Evolutionary conservation across 495 filamentous ascomycete genomes (phyloP).

Genomic region (Podospora australis): DNA sequence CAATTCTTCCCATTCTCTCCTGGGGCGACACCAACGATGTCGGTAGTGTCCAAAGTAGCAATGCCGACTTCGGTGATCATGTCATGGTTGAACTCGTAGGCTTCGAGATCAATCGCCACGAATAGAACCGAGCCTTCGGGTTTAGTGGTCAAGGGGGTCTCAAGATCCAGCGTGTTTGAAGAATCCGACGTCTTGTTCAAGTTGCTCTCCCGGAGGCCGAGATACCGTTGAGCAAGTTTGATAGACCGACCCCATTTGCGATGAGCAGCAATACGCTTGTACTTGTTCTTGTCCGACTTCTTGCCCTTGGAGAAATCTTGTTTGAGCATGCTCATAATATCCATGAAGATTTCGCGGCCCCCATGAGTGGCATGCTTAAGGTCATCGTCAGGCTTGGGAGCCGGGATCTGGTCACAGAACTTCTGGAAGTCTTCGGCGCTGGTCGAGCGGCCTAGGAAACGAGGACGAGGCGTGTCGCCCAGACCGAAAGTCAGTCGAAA

Average conservation of each 20-base stretch:
- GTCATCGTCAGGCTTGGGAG: constrained; percentile 13
- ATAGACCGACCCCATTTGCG: constrained; percentile 42
- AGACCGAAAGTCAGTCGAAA: constrained; percentile 54
- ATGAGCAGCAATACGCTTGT: constrained; percentile 40
- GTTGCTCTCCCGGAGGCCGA: constrained; percentile 49
- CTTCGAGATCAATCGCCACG: constrained; percentile 74
- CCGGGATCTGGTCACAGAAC: constrained; percentile 26
- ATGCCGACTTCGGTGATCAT: constrained; percentile 81
- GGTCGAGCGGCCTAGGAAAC: constrained; percentile 53
- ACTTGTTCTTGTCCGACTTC: constrained; percentile 38
- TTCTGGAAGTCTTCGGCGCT: constrained; percentile 26
- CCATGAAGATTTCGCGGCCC: constrained; percentile 12
- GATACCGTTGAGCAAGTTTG: constrained; percentile 60
- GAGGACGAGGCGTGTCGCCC: constrained; percentile 52
- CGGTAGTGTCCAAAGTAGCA: constrained; percentile 68
- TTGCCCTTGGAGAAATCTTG: constrained; percentile 14
- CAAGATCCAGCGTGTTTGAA: constrained; percentile 11
- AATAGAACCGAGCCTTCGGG: constrained; percentile 54
- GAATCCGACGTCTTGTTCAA: not conserved
- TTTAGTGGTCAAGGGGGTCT: constrained; percentile 34
- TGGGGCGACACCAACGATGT: constrained; percentile 48
- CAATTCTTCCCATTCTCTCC: constrained; percentile 56
- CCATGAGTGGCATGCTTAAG: constrained; percentile 8
- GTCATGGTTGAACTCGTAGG: constrained; percentile 57
- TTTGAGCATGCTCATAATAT: constrained; percentile 10